Base-by-base conservation (phyloP, 768 basidiomycete genomes). In the Lactarius tabidus region DNA sequence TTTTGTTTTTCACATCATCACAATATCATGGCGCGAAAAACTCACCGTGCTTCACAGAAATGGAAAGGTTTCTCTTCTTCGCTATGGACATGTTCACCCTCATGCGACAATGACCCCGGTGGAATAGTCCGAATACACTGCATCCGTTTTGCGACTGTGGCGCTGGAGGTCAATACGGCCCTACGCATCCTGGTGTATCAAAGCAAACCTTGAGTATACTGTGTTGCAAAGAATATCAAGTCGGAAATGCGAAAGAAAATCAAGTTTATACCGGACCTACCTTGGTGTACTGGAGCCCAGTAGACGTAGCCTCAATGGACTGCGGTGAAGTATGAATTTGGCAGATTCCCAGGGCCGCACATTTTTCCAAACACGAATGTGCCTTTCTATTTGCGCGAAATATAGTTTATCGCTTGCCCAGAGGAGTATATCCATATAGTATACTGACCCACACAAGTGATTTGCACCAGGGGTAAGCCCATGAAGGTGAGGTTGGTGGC, bases 281-380 rank as follows among this genome's bases (percentile, higher is more conserved):
- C 78, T 87, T 88, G 0, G 86, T 88, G 58, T 84, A 88, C 69
- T 84, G 80, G 68, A 86, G 87, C 0, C 87, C 87, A 0, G 80
- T 82, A 67, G 87, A 88, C 0, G 84, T 86, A 6, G 84, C 83
- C 69, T 85, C 81, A 23, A 87, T 80, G 0, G 85, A 82, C 59
- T 83, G 82, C 0, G 86, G 86, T 0, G 79, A 75, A 0, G 80
- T 84, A 53, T 86, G 80, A 12, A 87, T 86, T 57, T 85, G 77
- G 64, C 86, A 87, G 17, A 81, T 82, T 3, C 86, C 86, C 0
- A 69, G 69, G 0, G 77, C 74, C 20, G 74, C 66, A 66, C 86
- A 88, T 4, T 74, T 48, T 0, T 76, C 72, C 10, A 69, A 59
- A 63, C 85, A 87, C 14, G 75, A 55, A 70, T 87, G 85, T 12